Conservation (phyloP, 352 stramenopile species). For the Phytophthora ohioensis region DNA sequence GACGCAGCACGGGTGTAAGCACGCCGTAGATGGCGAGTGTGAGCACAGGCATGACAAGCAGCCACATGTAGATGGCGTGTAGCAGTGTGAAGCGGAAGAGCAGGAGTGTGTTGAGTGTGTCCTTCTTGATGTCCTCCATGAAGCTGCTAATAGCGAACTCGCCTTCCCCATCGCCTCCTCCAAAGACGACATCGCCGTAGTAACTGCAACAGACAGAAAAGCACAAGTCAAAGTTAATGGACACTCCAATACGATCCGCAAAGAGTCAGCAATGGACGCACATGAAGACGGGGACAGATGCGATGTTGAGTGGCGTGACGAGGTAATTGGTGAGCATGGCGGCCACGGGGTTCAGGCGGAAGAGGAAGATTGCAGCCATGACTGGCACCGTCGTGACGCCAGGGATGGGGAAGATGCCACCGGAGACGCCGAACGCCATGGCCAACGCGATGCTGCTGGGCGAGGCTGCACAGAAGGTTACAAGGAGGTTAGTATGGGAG, state of each 20-base stretch:
- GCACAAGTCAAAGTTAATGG: conserved; percentile 1
- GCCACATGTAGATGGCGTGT: conserved; percentile 84
- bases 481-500: conserved; percentile 4
- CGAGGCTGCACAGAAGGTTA: conserved; percentile 55
- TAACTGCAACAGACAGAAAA: conserved; percentile 42
- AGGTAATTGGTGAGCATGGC: conserved; percentile 89
- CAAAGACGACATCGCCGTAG: conserved; percentile 66
- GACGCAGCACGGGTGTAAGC: conserved; percentile 69
- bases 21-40: conserved; percentile 72
- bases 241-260: neutral
- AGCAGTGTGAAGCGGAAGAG: conserved; percentile 85
- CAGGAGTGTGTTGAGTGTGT: conserved; percentile 78
- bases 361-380: conserved; percentile 81
- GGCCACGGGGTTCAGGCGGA: conserved; percentile 82
- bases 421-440: conserved; percentile 82
- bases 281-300: conserved; percentile 82
- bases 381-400: conserved; percentile 78
- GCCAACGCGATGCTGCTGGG: conserved; percentile 76
- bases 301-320: conserved; percentile 81
- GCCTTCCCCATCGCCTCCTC: conserved; percentile 47
- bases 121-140: conserved; percentile 75
- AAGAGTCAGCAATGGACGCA: conserved; percentile 35
- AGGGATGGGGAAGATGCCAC: conserved; percentile 82
- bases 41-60: conserved; percentile 68
- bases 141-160: conserved; percentile 79